Conservation (phyloP, 495 filamentous ascomycete species). For the Daldinia concentrica region DNA sequence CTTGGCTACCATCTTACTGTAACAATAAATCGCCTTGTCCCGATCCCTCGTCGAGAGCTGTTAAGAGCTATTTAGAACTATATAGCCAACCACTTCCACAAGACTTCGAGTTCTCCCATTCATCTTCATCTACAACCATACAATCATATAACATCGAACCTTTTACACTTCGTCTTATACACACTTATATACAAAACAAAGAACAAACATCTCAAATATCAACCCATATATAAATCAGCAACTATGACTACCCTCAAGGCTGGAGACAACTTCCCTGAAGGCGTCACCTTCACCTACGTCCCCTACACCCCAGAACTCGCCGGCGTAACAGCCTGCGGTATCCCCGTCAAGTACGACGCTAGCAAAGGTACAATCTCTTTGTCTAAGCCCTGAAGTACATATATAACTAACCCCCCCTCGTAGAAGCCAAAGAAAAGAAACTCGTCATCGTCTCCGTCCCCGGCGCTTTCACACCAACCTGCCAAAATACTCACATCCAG, state of each 20-base stretch:
- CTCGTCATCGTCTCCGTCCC: conserved; percentile 91
- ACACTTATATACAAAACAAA: neutral
- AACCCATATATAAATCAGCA: neutral
- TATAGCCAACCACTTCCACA: neutral
- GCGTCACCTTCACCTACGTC: conserved; percentile 82
- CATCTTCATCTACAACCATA: neutral
- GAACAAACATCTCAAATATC: neutral
- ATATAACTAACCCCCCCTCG: conserved; percentile 1
- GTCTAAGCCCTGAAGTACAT: too few species aligned
- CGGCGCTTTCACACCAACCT: conserved; percentile 95
- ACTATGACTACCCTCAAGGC: conserved; percentile 76
- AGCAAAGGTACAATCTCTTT: conserved; percentile 66
- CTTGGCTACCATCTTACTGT: conserved; percentile 31
- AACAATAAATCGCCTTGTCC: conserved; percentile 18
- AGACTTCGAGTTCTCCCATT: neutral
- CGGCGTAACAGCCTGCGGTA: conserved; percentile 78
- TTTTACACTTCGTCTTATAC: neutral
- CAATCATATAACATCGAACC: neutral
- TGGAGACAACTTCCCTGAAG: conserved; percentile 84
- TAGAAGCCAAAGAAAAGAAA: conserved; percentile 86
- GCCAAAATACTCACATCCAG: conserved; percentile 85
- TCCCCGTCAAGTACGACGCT: conserved; percentile 81
- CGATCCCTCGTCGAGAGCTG: neutral
- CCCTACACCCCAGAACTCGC: conserved; percentile 70
- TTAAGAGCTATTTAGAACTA: neutral